Conservation (phyloP, 2,329 filamentous ascomycete species). For the Nectriaceae sp. region DNA sequence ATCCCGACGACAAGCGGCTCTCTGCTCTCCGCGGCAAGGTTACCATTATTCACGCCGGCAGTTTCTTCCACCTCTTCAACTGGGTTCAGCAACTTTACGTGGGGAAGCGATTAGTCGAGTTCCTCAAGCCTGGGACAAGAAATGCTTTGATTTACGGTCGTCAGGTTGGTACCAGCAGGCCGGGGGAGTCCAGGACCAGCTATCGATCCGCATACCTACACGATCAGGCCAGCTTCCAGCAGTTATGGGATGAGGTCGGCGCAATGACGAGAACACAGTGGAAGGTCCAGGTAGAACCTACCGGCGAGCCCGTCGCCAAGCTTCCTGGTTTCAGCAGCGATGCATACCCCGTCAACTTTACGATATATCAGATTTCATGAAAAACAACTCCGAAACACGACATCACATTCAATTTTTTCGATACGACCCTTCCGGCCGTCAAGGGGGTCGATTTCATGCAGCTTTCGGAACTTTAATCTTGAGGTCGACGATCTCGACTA, state of each 20-base stretch:
- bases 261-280: conserved; percentile 49
- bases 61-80: conserved; percentile 53
- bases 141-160: conserved; percentile 53
- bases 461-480: conserved; percentile 16
- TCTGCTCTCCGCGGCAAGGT: conserved; percentile 40
- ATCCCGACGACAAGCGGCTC: conserved; percentile 39
- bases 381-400: no score
- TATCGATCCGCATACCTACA: conserved; percentile 45
- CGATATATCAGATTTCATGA: conserved; percentile 37
- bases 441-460: no score
- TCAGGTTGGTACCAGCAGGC: conserved; percentile 45
- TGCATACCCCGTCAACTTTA: conserved; percentile 35
- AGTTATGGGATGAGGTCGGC: conserved; percentile 56
- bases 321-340: conserved; percentile 29
- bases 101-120: conserved; percentile 45
- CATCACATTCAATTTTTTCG: no score
- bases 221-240: conserved; percentile 50
- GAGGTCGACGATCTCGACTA: conserved; percentile 11
- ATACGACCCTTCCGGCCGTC: no score
- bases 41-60: conserved; percentile 50
- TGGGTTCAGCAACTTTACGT: conserved; percentile 49
- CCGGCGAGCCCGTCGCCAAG: conserved; percentile 23
- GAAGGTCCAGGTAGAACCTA: conserved; percentile 45
- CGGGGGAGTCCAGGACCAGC: conserved; percentile 21
- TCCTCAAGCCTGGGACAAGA: conserved; percentile 45